Conservation (phyloP, 257 asterid genomes). For the Lavandula angustifolia region DNA sequence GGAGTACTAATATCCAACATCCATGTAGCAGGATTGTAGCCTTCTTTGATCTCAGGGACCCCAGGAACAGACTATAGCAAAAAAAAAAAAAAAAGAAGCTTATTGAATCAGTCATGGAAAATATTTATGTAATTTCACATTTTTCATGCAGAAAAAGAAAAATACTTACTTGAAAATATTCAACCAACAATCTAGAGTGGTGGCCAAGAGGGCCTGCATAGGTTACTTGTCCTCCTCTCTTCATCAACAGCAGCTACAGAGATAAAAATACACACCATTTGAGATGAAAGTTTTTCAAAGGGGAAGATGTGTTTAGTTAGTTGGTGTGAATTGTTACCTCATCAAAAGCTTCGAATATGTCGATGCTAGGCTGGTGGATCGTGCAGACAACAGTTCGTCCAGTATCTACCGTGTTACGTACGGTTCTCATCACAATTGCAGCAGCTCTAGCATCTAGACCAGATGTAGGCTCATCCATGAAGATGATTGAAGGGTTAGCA, state of each 20-base stretch:
- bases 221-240: constrained; percentile 85
- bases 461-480: constrained; percentile 95
- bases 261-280: neutral
- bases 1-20: constrained; percentile 77
- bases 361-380: constrained; percentile 87
- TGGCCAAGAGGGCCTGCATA: constrained; percentile 84
- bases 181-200: constrained; percentile 58
- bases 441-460: constrained; percentile 95
- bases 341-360: constrained; percentile 85
- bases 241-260: constrained; percentile 71
- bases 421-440: constrained; percentile 85
- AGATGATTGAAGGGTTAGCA: constrained; percentile 85
- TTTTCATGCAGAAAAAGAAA: neutral
- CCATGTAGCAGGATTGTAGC: constrained; percentile 87
- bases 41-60: constrained; percentile 72
- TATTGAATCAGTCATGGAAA: constrained; percentile 23
- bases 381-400: constrained; percentile 92
- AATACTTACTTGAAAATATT: constrained; percentile 70
- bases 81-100: constrained; percentile 9
- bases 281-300: too few relatives aligned
- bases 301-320: neutral
- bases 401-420: constrained; percentile 81
- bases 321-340: constrained; percentile 58
- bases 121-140: neutral
- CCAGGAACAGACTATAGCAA: constrained; percentile 72